Base-by-base conservation (phyloP, 371 early-diverging fungal species). In the Mortierella sp. region DNA sequence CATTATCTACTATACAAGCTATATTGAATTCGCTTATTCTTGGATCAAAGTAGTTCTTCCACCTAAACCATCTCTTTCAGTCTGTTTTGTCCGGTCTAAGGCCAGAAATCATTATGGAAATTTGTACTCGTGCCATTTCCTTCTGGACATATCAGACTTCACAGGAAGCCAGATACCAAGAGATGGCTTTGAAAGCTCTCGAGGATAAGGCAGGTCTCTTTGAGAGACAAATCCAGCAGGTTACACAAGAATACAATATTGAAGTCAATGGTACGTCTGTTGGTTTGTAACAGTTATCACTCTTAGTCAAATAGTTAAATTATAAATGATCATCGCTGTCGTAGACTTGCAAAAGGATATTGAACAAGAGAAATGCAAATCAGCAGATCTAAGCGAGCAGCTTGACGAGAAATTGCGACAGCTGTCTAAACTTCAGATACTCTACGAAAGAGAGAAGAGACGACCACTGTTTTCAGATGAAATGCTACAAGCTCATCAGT, bases 111-210 rank as follows among this genome's bases (percentile, higher is more conserved):
- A 87, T 95, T n/a, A 84, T 91, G 83, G 95, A 95, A 65, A 93
- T 94, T 13, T 89, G 92, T 61, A 84, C 86, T 17, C 88, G 94
- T 1, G 92, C 92, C 0, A 81, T 95, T n/a, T 86, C 90, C 0
- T 95, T 95, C 60, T 93, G 92, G 85, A 85, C 90, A 1, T 94
- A 94, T 67, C 95, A 95, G 65, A 83, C 83, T 0, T 85, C 93
- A 0, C 95, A 94, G 64, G 95, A 94, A 56, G 63, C 88, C 0
- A 82, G 76, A n/a, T 91, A 85, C 26, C 86, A 89, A 28, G 78
- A 89, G 0, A 88, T 91, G 72, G 31, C 88, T 4, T 86, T 87
- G 45, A 89, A 86, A 47, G 83, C 75, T n/a, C 64, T 87, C 12
- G 87, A 86, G 64, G 85, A 87, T 15, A 91, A 89, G 72, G 79